phyloP scores from a whole-genome alignment of 768 basidiomycete species.

The Hygrophoropsis aurantiaca region DNA sequence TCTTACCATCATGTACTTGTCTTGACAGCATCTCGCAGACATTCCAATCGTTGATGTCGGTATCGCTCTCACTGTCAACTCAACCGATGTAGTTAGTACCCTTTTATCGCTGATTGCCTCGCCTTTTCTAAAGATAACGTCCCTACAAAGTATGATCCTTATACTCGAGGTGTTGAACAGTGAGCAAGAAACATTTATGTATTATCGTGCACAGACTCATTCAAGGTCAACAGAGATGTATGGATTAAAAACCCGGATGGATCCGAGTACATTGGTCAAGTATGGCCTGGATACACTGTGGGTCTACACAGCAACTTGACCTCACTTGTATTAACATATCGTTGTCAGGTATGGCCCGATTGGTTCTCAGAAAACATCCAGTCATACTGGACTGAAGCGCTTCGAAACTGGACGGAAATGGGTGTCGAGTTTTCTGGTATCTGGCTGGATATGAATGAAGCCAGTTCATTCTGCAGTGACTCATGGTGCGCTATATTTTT shows the following conservation, averaged over 20 bases:
- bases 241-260: constrained; percentile 79
- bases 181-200: constrained; percentile 26
- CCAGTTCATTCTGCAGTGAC: constrained; percentile 61
- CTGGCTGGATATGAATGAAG: constrained; percentile 74
- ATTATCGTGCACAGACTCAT: neutral
- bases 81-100: constrained; percentile 57
- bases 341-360: constrained; percentile 54
- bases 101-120: neutral
- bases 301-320: constrained; percentile 6
- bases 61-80: constrained; percentile 55
- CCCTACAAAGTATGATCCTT: constrained; percentile 59
- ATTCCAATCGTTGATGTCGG: constrained; percentile 73
- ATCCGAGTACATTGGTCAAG: constrained; percentile 68
- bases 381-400: constrained; percentile 60
- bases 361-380: constrained; percentile 57
- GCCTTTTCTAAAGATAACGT: too few species aligned
- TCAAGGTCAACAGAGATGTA: constrained; percentile 43
- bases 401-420: constrained; percentile 50
- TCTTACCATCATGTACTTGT: neutral
- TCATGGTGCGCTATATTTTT: constrained; percentile 42
- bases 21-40: constrained; percentile 35
- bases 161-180: constrained; percentile 59
- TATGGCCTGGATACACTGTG: constrained; percentile 78
- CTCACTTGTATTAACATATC: neutral
- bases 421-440: constrained; percentile 65